Evolutionary conservation across 371 early-diverging fungal genomes (phyloP).

Genomic region (Mucor racemosus): DNA sequence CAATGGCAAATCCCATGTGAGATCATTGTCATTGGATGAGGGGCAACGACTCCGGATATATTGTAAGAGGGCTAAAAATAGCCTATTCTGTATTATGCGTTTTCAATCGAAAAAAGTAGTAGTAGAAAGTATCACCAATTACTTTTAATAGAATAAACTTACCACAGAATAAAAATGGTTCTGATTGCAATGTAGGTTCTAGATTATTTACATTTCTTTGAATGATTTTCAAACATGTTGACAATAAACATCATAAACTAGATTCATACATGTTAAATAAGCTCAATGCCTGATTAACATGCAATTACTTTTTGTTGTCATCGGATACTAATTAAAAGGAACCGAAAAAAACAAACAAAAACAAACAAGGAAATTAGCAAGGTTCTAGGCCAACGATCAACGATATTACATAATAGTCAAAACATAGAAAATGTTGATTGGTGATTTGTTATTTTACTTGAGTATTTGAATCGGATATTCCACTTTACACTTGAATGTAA

Average conservation of each 20-base stretch:
- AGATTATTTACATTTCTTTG: too few species aligned
- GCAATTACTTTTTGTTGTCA: not conserved
- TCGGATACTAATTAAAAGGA: not conserved
- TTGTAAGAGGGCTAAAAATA: not conserved
- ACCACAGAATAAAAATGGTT: not conserved
- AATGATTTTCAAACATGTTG: too few species aligned
- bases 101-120: not conserved
- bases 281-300: not conserved
- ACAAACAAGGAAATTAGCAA: not conserved
- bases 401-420: not conserved
- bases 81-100: not conserved
- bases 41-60: not conserved
- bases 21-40: not conserved
- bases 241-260: too few species aligned
- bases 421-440: not conserved
- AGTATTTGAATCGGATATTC: too few species aligned
- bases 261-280: too few species aligned
- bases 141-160: not conserved
- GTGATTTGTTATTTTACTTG: not conserved
- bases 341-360: not conserved
- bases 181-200: too few species aligned
- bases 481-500: not conserved
- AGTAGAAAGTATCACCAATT: not conserved
- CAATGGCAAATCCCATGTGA: conserved; percentile 7
- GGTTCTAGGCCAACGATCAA: conserved; percentile 1